Base-by-base conservation (phyloP, 345 rosid genomes). In the Boechera divaricarpa region DNA sequence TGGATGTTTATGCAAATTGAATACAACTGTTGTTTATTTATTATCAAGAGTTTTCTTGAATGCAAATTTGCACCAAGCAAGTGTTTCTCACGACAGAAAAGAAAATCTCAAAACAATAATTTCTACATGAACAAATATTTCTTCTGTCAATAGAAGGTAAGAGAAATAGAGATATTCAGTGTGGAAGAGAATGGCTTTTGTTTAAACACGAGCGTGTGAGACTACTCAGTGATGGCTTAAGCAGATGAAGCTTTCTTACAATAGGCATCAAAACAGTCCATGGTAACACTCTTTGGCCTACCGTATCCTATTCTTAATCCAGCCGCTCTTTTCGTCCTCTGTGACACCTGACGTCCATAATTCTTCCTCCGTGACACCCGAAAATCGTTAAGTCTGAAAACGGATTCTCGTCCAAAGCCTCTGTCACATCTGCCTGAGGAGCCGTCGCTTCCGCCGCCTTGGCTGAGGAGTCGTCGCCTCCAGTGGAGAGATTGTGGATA, bases 201-300 rank as follows among this genome's bases (percentile, higher is more conserved):
- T 21, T 16, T 33, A 8, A 54, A n/a, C 42, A 53, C n/a, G 63
- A 21, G 41, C 26, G 65, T 16, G 59, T 9, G 13, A 47, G 58
- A 41, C 73, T 45, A 39, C 29, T 10, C 41, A 7, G 54, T 55
- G 10, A 31, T 44, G 62, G 8, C 33, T 78, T 45, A 78, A 42
- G 70, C 52, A 67, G 77, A 72, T 18, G 81, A 72, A 78, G 81
- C 87, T 84, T 90, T 91, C 87, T 87, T 86, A 86, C 96, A 90
- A 79, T 71, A 55, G 71, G 84, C 88, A 55, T 93, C 97, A 28
- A 95, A 92, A 96, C 93, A 91, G 33, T 91, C 97, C 93, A 93
- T 90, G 0, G 98, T 92, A 24, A 95, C 96, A 87, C 98, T 95
- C 72, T 95, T 95, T 10, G 98, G 67, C 82, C 98, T 86, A 2